These are phyloP conservation scores for Apium graveolens DNA, from an alignment of 129 eudicot species.

Conservation along the genomic window DNA sequence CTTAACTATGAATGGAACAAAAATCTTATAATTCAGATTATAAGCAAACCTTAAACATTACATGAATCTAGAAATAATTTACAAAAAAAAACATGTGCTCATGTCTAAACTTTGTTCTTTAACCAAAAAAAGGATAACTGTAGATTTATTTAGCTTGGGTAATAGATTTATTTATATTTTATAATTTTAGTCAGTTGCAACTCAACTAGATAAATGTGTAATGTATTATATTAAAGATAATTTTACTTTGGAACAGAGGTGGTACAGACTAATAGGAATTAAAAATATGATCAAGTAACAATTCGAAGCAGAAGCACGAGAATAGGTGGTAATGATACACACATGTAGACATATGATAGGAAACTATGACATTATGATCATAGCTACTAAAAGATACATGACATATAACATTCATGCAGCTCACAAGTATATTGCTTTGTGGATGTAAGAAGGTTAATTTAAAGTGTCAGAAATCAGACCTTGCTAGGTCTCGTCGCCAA, in stretches of 20 bases:
- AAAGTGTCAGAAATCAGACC: conserved; percentile 29
- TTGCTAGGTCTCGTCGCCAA: conserved; percentile 95
- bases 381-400: background rate
- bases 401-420: background rate
- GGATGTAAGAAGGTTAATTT: background rate
- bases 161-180: background rate
- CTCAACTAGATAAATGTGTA: background rate
- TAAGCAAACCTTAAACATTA: background rate
- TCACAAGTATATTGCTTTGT: background rate
- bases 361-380: background rate
- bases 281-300: background rate
- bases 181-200: background rate
- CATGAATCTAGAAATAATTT: background rate
- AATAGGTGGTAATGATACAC: background rate
- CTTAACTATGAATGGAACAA: background rate
- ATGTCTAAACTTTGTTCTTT: background rate
- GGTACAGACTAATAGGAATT: background rate
- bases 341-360: background rate
- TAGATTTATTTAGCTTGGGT: background rate
- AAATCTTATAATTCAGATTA: background rate
- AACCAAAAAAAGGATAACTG: background rate
- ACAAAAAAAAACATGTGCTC: background rate
- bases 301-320: background rate
- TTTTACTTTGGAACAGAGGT: background rate
- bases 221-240: background rate